These are phyloP conservation scores for Lipomyces sp. DNA, from an alignment of 805 yeast genomes.

Conservation along the genomic window DNA sequence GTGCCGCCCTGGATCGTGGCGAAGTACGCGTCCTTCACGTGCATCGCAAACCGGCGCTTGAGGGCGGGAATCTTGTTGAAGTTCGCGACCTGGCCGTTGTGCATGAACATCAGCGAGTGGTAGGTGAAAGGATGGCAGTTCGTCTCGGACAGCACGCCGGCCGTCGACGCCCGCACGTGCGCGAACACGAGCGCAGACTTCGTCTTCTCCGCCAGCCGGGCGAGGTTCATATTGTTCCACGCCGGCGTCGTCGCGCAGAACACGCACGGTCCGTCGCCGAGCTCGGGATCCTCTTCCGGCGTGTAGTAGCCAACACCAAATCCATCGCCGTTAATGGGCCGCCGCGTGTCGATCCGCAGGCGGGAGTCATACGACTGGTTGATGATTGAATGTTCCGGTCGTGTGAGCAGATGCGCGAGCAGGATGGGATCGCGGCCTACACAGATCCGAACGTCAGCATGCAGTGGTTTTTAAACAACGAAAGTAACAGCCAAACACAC, in stretches of 20 bases:
- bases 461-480: neutral
- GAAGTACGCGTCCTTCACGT: constrained; percentile 76
- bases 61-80: constrained; percentile 53
- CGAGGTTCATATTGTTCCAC: constrained; percentile 92
- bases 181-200: constrained; percentile 82
- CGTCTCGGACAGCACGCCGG: constrained; percentile 90
- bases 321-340: constrained; percentile 98
- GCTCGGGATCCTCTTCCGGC: constrained; percentile 48
- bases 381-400: constrained; percentile 96
- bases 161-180: constrained; percentile 93
- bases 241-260: constrained; percentile 97
- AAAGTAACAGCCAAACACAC: constrained; percentile 26
- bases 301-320: constrained; percentile 94
- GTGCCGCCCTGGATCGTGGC: constrained; percentile 86
- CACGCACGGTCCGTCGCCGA: constrained; percentile 77
- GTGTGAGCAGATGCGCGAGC: constrained; percentile 79
- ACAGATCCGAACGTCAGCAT: neutral
- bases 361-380: constrained; percentile 93
- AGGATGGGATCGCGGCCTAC: constrained; percentile 80
- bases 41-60: constrained; percentile 67
- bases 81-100: constrained; percentile 77
- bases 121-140: constrained; percentile 95
- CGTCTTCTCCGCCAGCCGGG: constrained; percentile 82
- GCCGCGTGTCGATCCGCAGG: constrained; percentile 75
- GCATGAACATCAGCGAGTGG: constrained; percentile 92